A percentile compares a stretch with the other conserved stretches of the same genome.
phyloP scores from a whole-genome alignment of 169 alveolate species.

The Plasmodium relictum region DNA sequence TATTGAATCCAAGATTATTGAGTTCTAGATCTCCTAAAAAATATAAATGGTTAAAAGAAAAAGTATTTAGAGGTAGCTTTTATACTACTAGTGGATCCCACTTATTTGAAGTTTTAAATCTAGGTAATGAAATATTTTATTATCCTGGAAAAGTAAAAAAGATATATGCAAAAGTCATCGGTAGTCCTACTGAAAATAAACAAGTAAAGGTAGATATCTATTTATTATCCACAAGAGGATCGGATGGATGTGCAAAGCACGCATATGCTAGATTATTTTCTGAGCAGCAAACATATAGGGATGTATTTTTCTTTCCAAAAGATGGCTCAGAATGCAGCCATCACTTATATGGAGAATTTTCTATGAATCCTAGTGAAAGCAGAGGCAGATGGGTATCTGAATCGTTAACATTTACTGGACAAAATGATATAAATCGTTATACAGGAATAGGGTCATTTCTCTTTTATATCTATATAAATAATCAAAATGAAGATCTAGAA shows the following conservation, averaged over 20 bases:
- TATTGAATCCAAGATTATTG: conserved; percentile 81
- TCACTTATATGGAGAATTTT: conserved; percentile 54
- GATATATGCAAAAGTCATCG: conserved; percentile 76
- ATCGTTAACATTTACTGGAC: conserved; percentile 32
- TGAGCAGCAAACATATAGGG: conserved; percentile 80
- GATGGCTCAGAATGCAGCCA: conserved; percentile 73
- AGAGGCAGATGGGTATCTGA: conserved; percentile 69
- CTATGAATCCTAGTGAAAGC: conserved; percentile 40
- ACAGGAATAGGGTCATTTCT: conserved; percentile 52
- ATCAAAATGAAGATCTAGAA: conserved; percentile 65
- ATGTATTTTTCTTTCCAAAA: conserved; percentile 49
- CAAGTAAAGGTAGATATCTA: conserved; percentile 70
- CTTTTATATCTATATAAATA: conserved; percentile 42
- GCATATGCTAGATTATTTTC: conserved; percentile 81
- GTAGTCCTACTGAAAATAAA: conserved; percentile 80
- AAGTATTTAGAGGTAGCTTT: conserved; percentile 83
- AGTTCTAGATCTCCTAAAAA: conserved; percentile 78
- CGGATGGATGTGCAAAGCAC: conserved; percentile 80
- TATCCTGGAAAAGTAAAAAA: conserved; percentile 84
- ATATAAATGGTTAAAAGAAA: conserved; percentile 78
- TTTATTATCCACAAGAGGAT: conserved; percentile 69
- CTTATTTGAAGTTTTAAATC: conserved; percentile 82
- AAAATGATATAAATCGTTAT: conserved; percentile 45
- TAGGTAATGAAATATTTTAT: conserved; percentile 84
- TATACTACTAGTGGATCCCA: conserved; percentile 84